Base-by-base conservation (phyloP, 169 alveolate species). In the Plasmodium knowlesi region DNA sequence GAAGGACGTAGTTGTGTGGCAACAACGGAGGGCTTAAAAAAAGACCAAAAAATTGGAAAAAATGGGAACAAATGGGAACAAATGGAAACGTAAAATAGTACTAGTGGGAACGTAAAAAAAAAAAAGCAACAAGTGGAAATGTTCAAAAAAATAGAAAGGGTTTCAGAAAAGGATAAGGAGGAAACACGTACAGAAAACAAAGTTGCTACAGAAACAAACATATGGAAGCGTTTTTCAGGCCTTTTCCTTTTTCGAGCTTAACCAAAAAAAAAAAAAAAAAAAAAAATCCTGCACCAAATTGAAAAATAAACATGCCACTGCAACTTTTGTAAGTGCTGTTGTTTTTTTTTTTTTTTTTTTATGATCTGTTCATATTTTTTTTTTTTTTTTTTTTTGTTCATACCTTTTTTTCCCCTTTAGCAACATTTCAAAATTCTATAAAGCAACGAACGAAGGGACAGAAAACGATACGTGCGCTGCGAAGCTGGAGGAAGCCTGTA, bases 181-280 rank as follows among this genome's bases (percentile, higher is more conserved):
- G 61, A 50, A 50, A 14, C 19, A 50, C 61, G 61, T 50, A 8
- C 61, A 50, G 61, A 14, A 50, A 50, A 84, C 67, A 70, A 82
- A 84, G 74, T 84, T 25, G 43, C 32, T 25, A 70, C 46, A 71
- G 37, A 72, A 84, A 70, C 34, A 41, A 71, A 84, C 14, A 34
- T 22, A 32, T 39, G 50, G 12, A 28, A 70, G 54, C 76, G 53
- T 50, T 71, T 71, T 67, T 83, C 41, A 83, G n/a, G 81, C 22
- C 37, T 83, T n/a, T 83, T 83, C 50, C 73, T 12, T 84, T 84
- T 84, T 82, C 34, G 19, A 34, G 46, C 81, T 82, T n/a, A 57
- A 54, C 57, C 57, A 82, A 82, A 32, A 32, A 32, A 32, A 32
- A 82, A 82, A 82, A 54, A 82, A 82, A 82, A 82, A 57, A 82